These are phyloP conservation scores for Phaffia tasmanica DNA, from an alignment of 768 basidiomycete species.

Conservation along the genomic window DNA sequence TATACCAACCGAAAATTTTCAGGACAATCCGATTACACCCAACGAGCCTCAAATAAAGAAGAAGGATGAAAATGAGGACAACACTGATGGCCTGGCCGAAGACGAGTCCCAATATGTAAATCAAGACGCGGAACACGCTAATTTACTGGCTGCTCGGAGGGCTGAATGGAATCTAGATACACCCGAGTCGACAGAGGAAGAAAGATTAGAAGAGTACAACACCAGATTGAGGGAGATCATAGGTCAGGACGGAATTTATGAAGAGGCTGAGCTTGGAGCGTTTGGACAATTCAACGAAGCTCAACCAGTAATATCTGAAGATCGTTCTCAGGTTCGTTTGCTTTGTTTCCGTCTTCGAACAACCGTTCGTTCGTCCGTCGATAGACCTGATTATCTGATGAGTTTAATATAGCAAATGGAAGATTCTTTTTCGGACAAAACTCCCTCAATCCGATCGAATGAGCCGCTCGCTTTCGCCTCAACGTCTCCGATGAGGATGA, in stretches of 20 bases:
- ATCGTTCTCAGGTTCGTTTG: not conserved
- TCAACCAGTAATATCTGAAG: not conserved
- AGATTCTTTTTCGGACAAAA: constrained; percentile 19
- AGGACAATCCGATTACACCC: not conserved
- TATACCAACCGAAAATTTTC: too few species aligned
- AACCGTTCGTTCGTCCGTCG: not conserved
- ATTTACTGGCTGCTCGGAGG: constrained; percentile 26
- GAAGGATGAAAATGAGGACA: constrained; percentile 12
- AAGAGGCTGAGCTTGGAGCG: constrained; percentile 23
- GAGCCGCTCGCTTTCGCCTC: constrained; percentile 11
- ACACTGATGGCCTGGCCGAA: not conserved
- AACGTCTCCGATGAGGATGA: constrained; percentile 2
- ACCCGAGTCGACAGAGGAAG: constrained; percentile 10
- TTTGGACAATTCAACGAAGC: constrained; percentile 10
- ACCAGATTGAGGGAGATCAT: constrained; percentile 21
- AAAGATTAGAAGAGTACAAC: constrained; percentile 6
- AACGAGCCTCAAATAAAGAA: not conserved
- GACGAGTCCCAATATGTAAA: constrained; percentile 7
- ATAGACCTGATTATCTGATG: not conserved
- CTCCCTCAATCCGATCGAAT: constrained; percentile 20
- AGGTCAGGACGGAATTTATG: constrained; percentile 9
- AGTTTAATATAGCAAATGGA: not conserved
- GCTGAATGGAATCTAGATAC: constrained; percentile 21
- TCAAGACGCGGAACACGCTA: constrained; percentile 7
- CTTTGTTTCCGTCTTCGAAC: not conserved